Percentiles rank a stretch among this genome's conserved stretches.
Conservation (phyloP, 2,329 filamentous ascomycete genomes). For the Raffaelea albimanens region DNA sequence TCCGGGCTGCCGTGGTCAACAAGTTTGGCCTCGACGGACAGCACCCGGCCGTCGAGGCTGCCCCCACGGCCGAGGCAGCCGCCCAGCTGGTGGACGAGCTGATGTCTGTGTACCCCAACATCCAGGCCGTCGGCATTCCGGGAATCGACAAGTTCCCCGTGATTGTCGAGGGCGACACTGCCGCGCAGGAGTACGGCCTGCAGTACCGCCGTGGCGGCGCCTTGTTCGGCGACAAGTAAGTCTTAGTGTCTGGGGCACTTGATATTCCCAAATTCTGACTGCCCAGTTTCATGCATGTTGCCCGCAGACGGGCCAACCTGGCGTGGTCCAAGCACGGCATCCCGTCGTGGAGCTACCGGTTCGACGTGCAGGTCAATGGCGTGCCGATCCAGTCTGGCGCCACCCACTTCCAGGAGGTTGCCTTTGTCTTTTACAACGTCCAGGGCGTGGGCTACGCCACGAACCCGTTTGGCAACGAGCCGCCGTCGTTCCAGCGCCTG, state of each 20-base stretch:
- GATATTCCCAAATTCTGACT: too few relatives aligned
- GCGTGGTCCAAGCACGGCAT: constrained; percentile 9
- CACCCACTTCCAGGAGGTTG: constrained; percentile 37
- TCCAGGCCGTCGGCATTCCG: constrained; percentile 37
- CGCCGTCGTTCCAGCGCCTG: constrained; percentile 30
- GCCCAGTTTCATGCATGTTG: neutral
- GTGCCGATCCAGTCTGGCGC: constrained; percentile 8
- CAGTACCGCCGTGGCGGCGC: constrained; percentile 8
- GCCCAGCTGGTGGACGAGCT: constrained; percentile 23
- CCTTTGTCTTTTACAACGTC: constrained; percentile 45
- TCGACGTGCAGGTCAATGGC: constrained; percentile 29
- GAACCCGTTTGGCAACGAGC: constrained; percentile 30
- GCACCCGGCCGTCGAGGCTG: constrained; percentile 7
- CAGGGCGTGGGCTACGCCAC: constrained; percentile 32
- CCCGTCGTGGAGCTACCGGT: constrained; percentile 29
- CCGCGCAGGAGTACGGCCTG: constrained; percentile 3
- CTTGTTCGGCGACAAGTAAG: constrained; percentile 3
- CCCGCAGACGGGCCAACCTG: constrained; percentile 16
- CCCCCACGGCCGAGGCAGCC: constrained; percentile 7
- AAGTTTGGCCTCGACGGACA: constrained; percentile 8
- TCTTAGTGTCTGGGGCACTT: neutral
- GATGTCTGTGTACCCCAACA: constrained; percentile 38
- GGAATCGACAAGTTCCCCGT: constrained; percentile 13
- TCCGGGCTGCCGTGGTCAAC: constrained; percentile 22
- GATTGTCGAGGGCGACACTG: constrained; percentile 32